A percentile compares a stretch with the other conserved stretches of the same genome.
These are phyloP conservation scores for Trichocladium uniseriatum DNA, from an alignment of 495 filamentous ascomycete genomes.

Conservation along the genomic window DNA sequence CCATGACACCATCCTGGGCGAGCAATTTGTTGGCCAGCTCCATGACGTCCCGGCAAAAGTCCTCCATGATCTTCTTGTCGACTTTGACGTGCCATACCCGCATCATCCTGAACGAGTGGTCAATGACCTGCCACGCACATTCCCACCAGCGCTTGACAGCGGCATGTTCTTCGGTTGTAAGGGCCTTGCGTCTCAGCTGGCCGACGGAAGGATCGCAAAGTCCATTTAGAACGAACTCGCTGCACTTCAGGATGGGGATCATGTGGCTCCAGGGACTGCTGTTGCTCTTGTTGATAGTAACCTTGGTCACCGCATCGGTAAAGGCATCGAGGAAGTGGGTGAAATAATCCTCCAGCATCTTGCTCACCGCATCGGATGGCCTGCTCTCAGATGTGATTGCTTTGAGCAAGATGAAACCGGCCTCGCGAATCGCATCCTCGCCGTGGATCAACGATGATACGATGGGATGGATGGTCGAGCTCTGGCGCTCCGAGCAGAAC, in stretches of 20 bases:
- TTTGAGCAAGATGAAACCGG: constrained; percentile 71
- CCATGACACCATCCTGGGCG: constrained; percentile 69
- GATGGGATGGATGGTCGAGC: constrained; percentile 50
- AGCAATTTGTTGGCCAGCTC: constrained; percentile 82
- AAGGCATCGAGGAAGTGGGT: constrained; percentile 28
- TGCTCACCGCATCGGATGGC: constrained; percentile 64
- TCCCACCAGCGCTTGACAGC: constrained; percentile 71
- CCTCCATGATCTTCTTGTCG: constrained; percentile 67
- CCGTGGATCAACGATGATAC: constrained; percentile 59
- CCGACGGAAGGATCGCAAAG: constrained; percentile 77
- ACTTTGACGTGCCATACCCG: constrained; percentile 65
- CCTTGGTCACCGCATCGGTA: constrained; percentile 33
- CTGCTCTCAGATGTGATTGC: constrained; percentile 59
- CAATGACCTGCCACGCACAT: constrained; percentile 65
- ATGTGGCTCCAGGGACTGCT: constrained; percentile 52
- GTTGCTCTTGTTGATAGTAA: constrained; percentile 46
- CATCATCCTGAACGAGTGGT: constrained; percentile 72
- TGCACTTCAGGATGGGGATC: constrained; percentile 60
- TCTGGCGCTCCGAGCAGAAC: constrained; percentile 53
- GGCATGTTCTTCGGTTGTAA: constrained; percentile 50
- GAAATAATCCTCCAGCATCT: constrained; percentile 56
- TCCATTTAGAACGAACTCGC: constrained; percentile 65
- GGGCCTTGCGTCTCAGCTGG: constrained; percentile 57
- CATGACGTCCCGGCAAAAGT: constrained; percentile 90
- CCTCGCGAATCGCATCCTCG: constrained; percentile 60